Base-by-base conservation (phyloP, 2,329 filamentous ascomycete species). In the Dactylellina cionopaga region DNA sequence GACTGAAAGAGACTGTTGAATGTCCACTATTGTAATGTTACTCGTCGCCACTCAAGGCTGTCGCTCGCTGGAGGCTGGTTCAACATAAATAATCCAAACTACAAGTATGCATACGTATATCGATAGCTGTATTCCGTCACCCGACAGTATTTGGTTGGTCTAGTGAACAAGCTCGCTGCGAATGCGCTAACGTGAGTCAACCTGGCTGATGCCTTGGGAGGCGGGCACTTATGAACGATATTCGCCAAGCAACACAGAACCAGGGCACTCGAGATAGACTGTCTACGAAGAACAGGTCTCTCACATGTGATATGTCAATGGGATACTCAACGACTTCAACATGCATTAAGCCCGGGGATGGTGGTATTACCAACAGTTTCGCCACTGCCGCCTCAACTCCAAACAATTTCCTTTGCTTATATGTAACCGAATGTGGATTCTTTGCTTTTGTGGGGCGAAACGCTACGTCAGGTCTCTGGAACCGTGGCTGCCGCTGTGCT, bases 11-110 rank as follows among this genome's bases (percentile, higher is more conserved):
- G n/a, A 41, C 37, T 41, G 17, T 41, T 41, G 37, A 7, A 15
- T 41, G n/a, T 41, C 37, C 37, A 41, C 37, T 15, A 41, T 41
- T 41, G 37, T 41, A 41, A 41, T 41, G 37, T 41, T 41, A 41
- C 37, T 41, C 10, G 37, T 41, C 37, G 37, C 37, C 37, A 41
- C 37, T 41, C 37, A 41, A 41, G 17, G 37, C 37, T 41, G 37
- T 41, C 37, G 37, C 37, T 41, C n/a, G 17, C 37, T 41, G 37
- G 17, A 15, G 37, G 37, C 37, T 41, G 37, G 37, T 41, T n/a
- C n/a, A n/a, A n/a, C n/a, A 41, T 41, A 41, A 5, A 41, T 41
- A 15, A 41, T 41, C 10, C 17, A 41, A 41, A 41, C 37, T 41
- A 15, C 37, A 15, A 41, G 37, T 41, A 41, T 41, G 37, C 37